A percentile compares a stretch with the other conserved stretches of the same genome.
Conservation (phyloP, 768 basidiomycete genomes). For the Suillus placidus region DNA sequence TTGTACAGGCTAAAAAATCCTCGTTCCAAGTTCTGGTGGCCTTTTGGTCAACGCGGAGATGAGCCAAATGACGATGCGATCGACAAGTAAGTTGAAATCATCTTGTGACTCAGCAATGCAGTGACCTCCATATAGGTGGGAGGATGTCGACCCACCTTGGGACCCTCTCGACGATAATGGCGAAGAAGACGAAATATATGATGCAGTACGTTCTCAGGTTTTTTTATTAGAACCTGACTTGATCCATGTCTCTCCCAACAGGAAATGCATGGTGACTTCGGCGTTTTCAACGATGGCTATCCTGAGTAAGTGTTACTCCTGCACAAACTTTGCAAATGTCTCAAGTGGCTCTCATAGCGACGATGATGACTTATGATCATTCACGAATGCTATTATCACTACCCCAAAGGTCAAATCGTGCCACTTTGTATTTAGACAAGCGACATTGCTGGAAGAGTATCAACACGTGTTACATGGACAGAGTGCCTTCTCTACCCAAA, state of each 20-base stretch:
- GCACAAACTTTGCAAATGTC: neutral
- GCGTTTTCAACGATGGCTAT: conserved; percentile 7
- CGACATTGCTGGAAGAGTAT: neutral
- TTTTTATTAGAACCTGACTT: neutral
- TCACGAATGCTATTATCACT: neutral
- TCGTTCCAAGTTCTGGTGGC: neutral
- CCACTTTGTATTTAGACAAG: neutral
- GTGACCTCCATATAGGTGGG: conserved; percentile 21
- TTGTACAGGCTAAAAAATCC: conserved; percentile 27
- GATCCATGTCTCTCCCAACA: neutral
- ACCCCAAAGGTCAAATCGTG: neutral
- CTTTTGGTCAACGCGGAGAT: conserved; percentile 11
- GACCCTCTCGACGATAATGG: conserved; percentile 30
- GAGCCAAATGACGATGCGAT: conserved; percentile 5
- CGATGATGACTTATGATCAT: neutral
- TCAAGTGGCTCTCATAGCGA: neutral
- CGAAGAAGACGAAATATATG: conserved; percentile 21
- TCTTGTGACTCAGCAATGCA: too few relatives aligned
- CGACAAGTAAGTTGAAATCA: neutral
- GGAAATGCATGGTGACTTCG: conserved; percentile 3
- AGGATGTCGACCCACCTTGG: conserved; percentile 22
- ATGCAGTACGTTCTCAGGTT: neutral
- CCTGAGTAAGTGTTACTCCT: neutral
- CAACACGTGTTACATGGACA: neutral
- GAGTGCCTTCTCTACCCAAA: neutral